Evolutionary conservation across 1,284 basidiomycete species (phyloP), one percentile per base, ranked within the genome.

Genomic region (Apiotrichum sp.): DNA sequence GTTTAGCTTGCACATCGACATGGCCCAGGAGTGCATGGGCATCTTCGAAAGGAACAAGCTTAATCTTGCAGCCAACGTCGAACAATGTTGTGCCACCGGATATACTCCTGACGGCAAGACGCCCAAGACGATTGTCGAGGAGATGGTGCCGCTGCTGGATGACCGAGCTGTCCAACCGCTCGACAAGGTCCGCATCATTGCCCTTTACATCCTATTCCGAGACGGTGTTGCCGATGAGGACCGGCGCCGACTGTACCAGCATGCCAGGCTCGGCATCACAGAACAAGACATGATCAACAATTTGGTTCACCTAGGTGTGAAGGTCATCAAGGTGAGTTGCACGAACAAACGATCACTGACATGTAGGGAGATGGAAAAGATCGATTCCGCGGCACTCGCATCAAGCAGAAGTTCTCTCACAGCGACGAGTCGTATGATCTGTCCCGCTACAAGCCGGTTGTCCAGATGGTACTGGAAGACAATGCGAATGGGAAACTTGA

Each of bases 221-320:
- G 95, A 98, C 67, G 96, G 96, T 47, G 95, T 98, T 8, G 93
- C 95, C 16, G 95, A 98, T 57, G 96, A 98, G 71, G 96, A 99
- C 77, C 84, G 91, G 55, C 84, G 93, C 60, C 80, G 96, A 56
- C 76, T 99, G 57, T 98, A 95, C 74, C 93, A 98, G 73, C 96
- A 99, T 72, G 96, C 96, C n/a, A 81, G 91, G 36, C 78, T 99
- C 47, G 83, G 84, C 3, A 77, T 93, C 52, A 82, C 88, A 29
- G 96, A 99, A 71, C 93, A 96, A 78, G 95, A 98, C 68, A 89
- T 92, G 35, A 82, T 98, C 47, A 93, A 97, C 75, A 88, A 93
- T 40, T 78, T 98, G 56, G 80, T 84, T 4, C 82, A 88, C 66
- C 78, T 98, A 39, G 96, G 96, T 29, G 83, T 85, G 5, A 85